Base-by-base conservation (phyloP, 371 early-diverging fungal genomes). In the Capillidium rhysosporum region DNA sequence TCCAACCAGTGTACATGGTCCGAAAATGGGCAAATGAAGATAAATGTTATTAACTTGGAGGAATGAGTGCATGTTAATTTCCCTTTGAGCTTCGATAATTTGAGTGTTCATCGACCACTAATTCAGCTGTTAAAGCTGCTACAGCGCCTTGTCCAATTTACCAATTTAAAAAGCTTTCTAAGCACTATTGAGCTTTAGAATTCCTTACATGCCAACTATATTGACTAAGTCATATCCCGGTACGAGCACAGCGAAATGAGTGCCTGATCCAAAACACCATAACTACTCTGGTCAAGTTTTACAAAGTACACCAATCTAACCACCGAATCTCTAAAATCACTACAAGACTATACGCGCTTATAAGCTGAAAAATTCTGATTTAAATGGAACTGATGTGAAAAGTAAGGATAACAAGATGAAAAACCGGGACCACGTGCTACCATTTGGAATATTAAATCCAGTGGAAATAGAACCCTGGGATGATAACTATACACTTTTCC, bases 51-150 rank as follows among this genome's bases (percentile, higher is more conserved):
- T 0, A 65, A 65, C 7, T 47, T 92, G 12, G 84, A 82, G 56
- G 89, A 91, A 51, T 91, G 92, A 91, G 67, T 82, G 21, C 72
- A 84, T 34, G 67, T 61, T 23, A 71, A 75, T 46, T 62, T 59
- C 20, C 53, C 70, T 26, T 71, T 73, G 0, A 58, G 70, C 1
- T 63, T 65, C 12, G n/a, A 7, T 5, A 25, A 25, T 9, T 52
- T 75, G 2, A 43, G 63, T 14, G 54, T 61, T 25, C 71, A 73
- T 18, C 60, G 66, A 25, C 85, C 89, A 2, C 63, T 83, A 21
- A 64, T 87, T 18, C 86, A 89, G 52, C 65, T 91, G 9, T 61
- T 84, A 8, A 86, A 88, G 64, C 67, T 93, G 40, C 64, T 89
- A 21, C 88, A 89, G 59, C 80, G 86, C 57, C 58, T 84, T 18